Conservation (phyloP, 129 eudicot species). For the Heracleum sosnowskyi region DNA sequence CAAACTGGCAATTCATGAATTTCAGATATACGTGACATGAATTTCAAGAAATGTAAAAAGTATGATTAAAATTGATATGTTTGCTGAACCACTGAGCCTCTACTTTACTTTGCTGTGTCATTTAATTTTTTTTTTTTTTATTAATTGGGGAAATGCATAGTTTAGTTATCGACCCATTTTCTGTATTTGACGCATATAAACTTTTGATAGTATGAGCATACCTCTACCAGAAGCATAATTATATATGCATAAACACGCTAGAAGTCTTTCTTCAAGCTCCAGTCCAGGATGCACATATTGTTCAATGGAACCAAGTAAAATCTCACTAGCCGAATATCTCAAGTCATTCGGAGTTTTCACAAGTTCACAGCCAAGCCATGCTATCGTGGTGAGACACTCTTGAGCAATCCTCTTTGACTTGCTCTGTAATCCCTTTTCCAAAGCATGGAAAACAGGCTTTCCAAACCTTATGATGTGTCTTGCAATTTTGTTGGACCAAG, state of each 20-base stretch:
- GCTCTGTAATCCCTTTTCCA: slow-evolving; percentile 63
- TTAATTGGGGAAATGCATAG: neutral
- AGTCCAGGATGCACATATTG: slow-evolving; percentile 74
- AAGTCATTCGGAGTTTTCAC: slow-evolving; percentile 46
- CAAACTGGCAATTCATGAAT: neutral
- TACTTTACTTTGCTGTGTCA: neutral
- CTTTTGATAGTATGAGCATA: slow-evolving; percentile 6
- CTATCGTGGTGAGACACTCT: slow-evolving; percentile 51
- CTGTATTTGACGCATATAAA: neutral
- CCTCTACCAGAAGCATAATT: slow-evolving; percentile 80
- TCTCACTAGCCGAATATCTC: slow-evolving; percentile 69
- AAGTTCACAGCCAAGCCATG: slow-evolving; percentile 84
- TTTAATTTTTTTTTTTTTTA: neutral
- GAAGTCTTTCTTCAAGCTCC: slow-evolving; percentile 75
- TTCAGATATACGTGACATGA: neutral
- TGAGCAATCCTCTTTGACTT: slow-evolving; percentile 48
- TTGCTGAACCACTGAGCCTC: neutral
- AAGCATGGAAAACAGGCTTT: slow-evolving; percentile 40
- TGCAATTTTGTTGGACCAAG: slow-evolving; percentile 58
- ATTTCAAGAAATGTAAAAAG: neutral
- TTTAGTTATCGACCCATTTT: neutral
- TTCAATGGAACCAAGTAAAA: slow-evolving; percentile 45
- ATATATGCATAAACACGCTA: slow-evolving; percentile 74
- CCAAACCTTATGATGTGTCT: slow-evolving; percentile 43
- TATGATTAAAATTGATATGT: neutral